Base-by-base conservation (phyloP, 768 basidiomycete species). In the Cubamyces sp. region DNA sequence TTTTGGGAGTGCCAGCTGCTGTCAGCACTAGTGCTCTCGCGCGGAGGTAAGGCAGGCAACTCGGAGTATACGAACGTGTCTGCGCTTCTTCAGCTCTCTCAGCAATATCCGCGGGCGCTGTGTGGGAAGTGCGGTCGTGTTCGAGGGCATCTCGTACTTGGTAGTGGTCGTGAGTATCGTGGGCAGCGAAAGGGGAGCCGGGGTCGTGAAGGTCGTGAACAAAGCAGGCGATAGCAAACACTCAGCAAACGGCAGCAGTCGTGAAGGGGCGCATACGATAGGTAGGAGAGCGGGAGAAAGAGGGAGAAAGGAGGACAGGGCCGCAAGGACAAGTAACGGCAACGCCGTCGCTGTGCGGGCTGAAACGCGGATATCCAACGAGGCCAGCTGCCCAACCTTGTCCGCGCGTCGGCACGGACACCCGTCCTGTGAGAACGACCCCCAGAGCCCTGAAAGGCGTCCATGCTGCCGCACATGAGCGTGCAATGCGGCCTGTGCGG, bases 21-120 rank as follows among this genome's bases (percentile, higher is more conserved):
- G 40, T 51, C 49, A 50, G 54, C 11, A 11, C 34, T 21, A n/a
- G n/a, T n/a, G n/a, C 41, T 50, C 43, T 23, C 28, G 23, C 18
- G 8, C 42, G 37, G 45, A 34, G 40, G 37, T 16, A 40, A 47
- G 12, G 21, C 40, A 43, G 21, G 37, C 28, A 37, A 46, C 46
- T 19, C 28, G 26, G 39, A 41, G 37, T 49, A 47, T 37, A 65
- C 68, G 57, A 57, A 69, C 68, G 34, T 56, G 59, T 54, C 37
- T 65, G 51, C 55, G 54, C 54, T 47, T 67, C 46, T 47, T 61
- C 26, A 56, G 45, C 51, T 69, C 68, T 39, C 68, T 64, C 40
- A 55, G 52, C 5, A 66, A 39, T 37, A 66, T 55, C 50, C 67
- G 61, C 19, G 62, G 53, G 8, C 60, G 60, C 45, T 56, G 54